These are phyloP conservation scores for Colletotrichum plurivorum DNA, from an alignment of 2,329 filamentous ascomycete species.

Conservation along the genomic window DNA sequence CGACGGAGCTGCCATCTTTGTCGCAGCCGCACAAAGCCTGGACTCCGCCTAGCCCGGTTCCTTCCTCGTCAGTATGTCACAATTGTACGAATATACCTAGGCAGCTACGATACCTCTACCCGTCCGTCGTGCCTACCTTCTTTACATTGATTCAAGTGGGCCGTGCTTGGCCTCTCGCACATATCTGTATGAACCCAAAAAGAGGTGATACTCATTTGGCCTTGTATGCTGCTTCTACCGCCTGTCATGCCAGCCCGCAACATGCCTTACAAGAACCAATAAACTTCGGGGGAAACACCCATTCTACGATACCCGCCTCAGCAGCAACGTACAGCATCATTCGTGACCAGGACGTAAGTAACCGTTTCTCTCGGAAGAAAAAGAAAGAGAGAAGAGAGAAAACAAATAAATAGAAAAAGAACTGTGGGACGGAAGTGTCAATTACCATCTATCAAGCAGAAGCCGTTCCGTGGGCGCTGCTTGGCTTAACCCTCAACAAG, in stretches of 20 bases:
- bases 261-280: slow-evolving; percentile 13
- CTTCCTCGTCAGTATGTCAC: background rate
- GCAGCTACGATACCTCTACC: no score
- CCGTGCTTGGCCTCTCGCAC: no score
- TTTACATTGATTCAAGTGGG: no score
- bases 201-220: slow-evolving; percentile 8
- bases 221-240: slow-evolving; percentile 32
- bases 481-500: slow-evolving; percentile 16
- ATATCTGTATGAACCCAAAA: background rate
- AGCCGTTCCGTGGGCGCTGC: slow-evolving; percentile 15
- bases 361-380: slow-evolving; percentile 26
- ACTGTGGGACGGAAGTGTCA: slow-evolving; percentile 27
- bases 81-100: no score
- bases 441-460: slow-evolving; percentile 42
- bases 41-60: background rate
- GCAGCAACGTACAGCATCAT: slow-evolving; percentile 37
- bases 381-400: background rate
- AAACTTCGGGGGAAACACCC: slow-evolving; percentile 20
- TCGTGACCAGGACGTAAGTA: slow-evolving; percentile 33
- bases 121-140: no score
- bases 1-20: slow-evolving; percentile 35
- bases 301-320: slow-evolving; percentile 32
- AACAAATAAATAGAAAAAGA: background rate
- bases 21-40: slow-evolving; percentile 8
- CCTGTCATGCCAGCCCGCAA: slow-evolving; percentile 9